phyloP scores from a whole-genome alignment of 331 rosid genomes.

The Rhamnella rubrinervis region DNA sequence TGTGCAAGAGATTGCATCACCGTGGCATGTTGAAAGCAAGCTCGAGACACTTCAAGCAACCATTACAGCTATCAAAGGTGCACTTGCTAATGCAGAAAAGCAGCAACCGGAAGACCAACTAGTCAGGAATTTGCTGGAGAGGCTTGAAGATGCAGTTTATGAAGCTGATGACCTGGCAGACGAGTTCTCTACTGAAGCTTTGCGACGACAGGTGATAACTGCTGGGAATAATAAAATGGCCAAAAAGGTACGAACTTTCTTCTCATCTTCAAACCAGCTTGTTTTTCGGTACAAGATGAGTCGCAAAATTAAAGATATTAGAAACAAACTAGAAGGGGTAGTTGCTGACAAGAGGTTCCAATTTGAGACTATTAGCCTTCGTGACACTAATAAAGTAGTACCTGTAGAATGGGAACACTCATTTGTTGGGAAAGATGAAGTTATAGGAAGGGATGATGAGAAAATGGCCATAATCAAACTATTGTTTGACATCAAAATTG shows the following conservation, averaged over 20 bases:
- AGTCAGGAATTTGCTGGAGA: not conserved
- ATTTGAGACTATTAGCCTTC: too few species aligned
- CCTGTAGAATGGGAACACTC: not conserved
- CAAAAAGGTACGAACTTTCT: not conserved
- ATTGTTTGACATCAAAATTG: not conserved
- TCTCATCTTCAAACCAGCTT: not conserved
- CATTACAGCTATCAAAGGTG: not conserved
- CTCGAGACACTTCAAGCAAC: not conserved
- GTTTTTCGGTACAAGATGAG: not conserved
- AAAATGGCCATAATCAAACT: not conserved
- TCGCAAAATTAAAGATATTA: not conserved
- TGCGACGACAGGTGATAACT: not conserved
- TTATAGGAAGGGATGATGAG: conserved; percentile 13
- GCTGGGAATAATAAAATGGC: not conserved
- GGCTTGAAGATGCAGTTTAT: not conserved
- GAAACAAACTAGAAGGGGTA: not conserved
- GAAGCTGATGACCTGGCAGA: not conserved
- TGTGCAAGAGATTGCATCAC: conserved; percentile 3
- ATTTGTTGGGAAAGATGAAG: not conserved
- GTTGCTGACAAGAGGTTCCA: too few species aligned
- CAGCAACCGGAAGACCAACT: not conserved
- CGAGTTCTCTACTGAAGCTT: conserved; percentile 9
- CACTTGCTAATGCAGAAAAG: too few species aligned
- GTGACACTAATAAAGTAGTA: too few species aligned
- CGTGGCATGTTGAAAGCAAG: conserved; percentile 20